Base-by-base conservation (phyloP, 495 filamentous ascomycete species). In the Cudoniella acicularis region DNA sequence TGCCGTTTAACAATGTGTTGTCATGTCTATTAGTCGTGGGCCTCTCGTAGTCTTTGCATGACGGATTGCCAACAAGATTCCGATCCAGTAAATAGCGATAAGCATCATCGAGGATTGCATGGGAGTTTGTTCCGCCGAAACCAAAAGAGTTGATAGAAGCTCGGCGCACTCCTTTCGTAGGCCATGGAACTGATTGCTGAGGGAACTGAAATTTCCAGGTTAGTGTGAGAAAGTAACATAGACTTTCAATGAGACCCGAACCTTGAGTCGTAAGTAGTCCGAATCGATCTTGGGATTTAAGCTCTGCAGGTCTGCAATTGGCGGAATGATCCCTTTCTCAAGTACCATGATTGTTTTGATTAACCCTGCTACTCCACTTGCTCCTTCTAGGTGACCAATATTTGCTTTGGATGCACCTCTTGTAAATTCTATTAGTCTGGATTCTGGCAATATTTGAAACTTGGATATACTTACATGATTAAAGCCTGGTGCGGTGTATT, bases 341-440 rank as follows among this genome's bases (percentile, higher is more conserved):
- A 87, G 68, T 70, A 79, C 80, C 40, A 84, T 53, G 17, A 74
- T 69, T 0, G 76, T 74, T 58, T 87, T 86, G 46, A 86, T 80
- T 10, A 87, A 56, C 3, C 77, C 80, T 0, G 80, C 75, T 18
- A 87, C 70, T 18, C 84, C 84, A 52, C 77, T 78, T 10, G 77
- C 75, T 10, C 77, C 79, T 65, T 86, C 84, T 2, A 80, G 60
- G 64, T 87, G 84, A n/a, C 83, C 82, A 20, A 85, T 75, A 56
- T 83, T 83, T 1, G 78, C 74, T 62, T 87, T 86, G 1, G 80
- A 70, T 0, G 81, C 80, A 16, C 83, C 84, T 10, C 30, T 36
- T 4, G 4, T 6, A n/a, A 13, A 6, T 13, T 4, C n/a, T 3
- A 16, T 48, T 2, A n/a, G 13, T 36, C 30, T 6, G 30, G 4